A percentile compares a stretch with the other conserved stretches of the same genome.
These are phyloP conservation scores for Cordia subcordata DNA, from an alignment of 257 asterid genomes.

Conservation along the genomic window DNA sequence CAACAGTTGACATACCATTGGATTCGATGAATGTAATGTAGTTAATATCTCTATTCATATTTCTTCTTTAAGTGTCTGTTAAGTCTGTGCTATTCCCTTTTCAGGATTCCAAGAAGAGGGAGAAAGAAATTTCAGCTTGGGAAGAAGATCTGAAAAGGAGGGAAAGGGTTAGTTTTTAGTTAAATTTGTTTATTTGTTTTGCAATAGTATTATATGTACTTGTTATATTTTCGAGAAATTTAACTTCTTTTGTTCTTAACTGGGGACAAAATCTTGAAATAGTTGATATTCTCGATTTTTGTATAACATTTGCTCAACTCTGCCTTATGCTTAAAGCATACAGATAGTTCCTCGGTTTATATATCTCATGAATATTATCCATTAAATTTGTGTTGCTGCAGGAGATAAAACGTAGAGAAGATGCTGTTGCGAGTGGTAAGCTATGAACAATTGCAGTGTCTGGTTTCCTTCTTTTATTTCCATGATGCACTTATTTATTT, in stretches of 20 bases:
- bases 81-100: not conserved
- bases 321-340: too few relatives aligned
- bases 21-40: conserved; percentile 65
- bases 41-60: conserved; percentile 1
- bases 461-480: not conserved
- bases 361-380: conserved; percentile 13
- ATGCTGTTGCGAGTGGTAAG: conserved; percentile 59
- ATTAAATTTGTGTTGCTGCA: conserved; percentile 22
- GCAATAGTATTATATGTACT: not conserved
- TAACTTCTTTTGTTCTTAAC: not conserved
- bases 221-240: not conserved
- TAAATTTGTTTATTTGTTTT: not conserved
- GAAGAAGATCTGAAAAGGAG: conserved; percentile 82
- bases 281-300: too few relatives aligned
- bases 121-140: conserved; percentile 78
- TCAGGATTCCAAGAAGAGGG: conserved; percentile 73
- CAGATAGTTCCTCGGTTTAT: not conserved
- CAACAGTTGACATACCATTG: conserved; percentile 88
- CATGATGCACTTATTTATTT: conserved; percentile 10
- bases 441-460: conserved; percentile 3
- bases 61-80: conserved; percentile 6
- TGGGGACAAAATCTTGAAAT: too few relatives aligned
- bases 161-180: conserved; percentile 62
- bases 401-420: conserved; percentile 68
- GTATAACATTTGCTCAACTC: too few relatives aligned